These are phyloP conservation scores for Aspergillus kassunensis DNA, from an alignment of 495 filamentous ascomycete species.

Conservation along the genomic window DNA sequence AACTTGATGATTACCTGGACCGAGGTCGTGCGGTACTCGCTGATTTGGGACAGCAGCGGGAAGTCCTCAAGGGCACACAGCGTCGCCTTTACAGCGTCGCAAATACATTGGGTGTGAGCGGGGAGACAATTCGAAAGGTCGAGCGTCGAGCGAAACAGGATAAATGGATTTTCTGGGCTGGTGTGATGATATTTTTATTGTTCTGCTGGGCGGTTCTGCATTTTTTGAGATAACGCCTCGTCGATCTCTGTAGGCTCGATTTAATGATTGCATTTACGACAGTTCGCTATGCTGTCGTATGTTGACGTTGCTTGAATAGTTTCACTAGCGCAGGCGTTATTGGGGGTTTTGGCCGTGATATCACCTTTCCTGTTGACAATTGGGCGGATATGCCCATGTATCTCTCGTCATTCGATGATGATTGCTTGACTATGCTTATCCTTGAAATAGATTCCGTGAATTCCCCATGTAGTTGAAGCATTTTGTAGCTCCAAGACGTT, in stretches of 20 bases:
- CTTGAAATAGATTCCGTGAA: not conserved
- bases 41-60: constrained; percentile 84
- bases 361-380: constrained; percentile 8
- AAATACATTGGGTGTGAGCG: constrained; percentile 88
- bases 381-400: not conserved
- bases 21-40: constrained; percentile 84
- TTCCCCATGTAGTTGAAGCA: too few species aligned
- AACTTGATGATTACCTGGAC: constrained; percentile 91
- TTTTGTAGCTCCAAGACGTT: too few species aligned
- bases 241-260: constrained; percentile 1
- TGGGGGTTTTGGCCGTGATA: constrained; percentile 15
- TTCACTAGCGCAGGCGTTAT: constrained; percentile 37
- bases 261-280: constrained; percentile 5
- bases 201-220: constrained; percentile 90
- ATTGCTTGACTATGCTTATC: too few species aligned
- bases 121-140: constrained; percentile 94
- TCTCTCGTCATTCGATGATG: too few species aligned
- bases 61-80: constrained; percentile 93
- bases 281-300: not conserved
- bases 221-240: constrained; percentile 60
- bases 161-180: constrained; percentile 95
- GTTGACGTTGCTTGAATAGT: constrained; percentile 14
- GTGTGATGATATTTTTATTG: constrained; percentile 81
- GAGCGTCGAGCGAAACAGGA: constrained; percentile 89
- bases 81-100: constrained; percentile 84